phyloP scores from a whole-genome alignment of 2,329 filamentous ascomycete genomes.

The Calonectria ilicicola region DNA sequence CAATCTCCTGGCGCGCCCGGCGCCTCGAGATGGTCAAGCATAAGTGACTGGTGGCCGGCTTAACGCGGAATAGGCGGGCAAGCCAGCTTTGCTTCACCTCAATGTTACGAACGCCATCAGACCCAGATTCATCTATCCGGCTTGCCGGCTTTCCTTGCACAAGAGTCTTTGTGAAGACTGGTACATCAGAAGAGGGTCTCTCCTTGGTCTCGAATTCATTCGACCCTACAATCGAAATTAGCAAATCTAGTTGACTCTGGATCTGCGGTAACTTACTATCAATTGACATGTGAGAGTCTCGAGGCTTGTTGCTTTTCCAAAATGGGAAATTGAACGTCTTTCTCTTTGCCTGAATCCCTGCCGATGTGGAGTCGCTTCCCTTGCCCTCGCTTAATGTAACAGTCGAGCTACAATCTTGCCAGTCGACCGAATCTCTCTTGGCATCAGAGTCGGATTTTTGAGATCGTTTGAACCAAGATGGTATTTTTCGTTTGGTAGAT shows the following conservation, averaged over 20 bases:
- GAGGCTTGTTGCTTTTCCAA: conserved; percentile 64
- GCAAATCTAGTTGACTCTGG: background rate
- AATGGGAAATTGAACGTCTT: conserved; percentile 66
- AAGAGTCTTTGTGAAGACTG: conserved; percentile 34
- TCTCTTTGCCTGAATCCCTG: conserved; percentile 56
- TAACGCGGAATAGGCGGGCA: conserved; percentile 88
- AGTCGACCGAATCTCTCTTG: conserved; percentile 39
- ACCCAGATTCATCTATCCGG: conserved; percentile 50
- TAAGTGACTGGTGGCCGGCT: conserved; percentile 80
- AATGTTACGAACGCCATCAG: conserved; percentile 63
- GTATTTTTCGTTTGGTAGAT: conserved; percentile 56
- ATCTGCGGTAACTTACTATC: conserved; percentile 51
- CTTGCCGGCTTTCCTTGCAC: conserved; percentile 27
- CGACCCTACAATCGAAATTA: conserved; percentile 17
- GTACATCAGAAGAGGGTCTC: conserved; percentile 22
- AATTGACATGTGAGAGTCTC: conserved; percentile 58
- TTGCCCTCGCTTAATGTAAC: conserved; percentile 40
- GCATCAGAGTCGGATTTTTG: conserved; percentile 52
- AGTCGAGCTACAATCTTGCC: conserved; percentile 43
- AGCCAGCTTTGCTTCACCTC: conserved; percentile 87
- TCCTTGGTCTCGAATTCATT: conserved; percentile 30
- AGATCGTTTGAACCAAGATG: conserved; percentile 64
- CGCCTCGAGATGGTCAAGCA: conserved; percentile 79
- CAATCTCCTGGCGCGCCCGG: conserved; percentile 81
- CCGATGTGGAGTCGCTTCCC: conserved; percentile 39